These are phyloP conservation scores for Pseudogymnoascus pannorum DNA, from an alignment of 2,329 filamentous ascomycete genomes.

Conservation along the genomic window DNA sequence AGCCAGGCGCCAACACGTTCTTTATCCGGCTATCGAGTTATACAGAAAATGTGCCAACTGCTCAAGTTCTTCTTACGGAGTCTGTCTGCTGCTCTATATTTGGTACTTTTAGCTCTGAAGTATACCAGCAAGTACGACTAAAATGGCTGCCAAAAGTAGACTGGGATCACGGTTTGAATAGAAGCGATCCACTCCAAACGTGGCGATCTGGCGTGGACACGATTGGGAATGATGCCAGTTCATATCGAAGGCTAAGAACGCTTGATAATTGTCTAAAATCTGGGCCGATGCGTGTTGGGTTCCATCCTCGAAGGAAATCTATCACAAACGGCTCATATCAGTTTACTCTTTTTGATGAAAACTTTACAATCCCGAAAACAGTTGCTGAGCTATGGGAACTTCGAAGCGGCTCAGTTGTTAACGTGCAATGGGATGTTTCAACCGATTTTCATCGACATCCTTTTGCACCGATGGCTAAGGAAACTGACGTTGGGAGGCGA, in stretches of 20 bases:
- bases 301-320: not conserved
- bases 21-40: not conserved
- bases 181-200: not conserved
- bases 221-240: not conserved
- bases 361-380: not conserved
- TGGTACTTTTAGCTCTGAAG: not conserved
- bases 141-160: not conserved
- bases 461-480: not conserved
- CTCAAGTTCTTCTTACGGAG: not conserved
- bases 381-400: not conserved
- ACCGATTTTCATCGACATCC: not conserved
- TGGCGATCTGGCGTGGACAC: not conserved
- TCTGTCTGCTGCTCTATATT: not conserved
- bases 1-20: not conserved
- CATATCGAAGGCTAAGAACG: not conserved
- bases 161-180: not conserved
- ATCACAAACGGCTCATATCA: not conserved
- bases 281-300: not conserved
- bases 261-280: not conserved
- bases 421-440: not conserved
- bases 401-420: not conserved
- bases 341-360: not conserved
- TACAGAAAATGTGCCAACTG: not conserved
- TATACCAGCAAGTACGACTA: not conserved
- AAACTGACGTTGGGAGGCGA: not conserved